phyloP scores from a whole-genome alignment of 805 yeast genomes.

The Metschnikowia rubicola region DNA sequence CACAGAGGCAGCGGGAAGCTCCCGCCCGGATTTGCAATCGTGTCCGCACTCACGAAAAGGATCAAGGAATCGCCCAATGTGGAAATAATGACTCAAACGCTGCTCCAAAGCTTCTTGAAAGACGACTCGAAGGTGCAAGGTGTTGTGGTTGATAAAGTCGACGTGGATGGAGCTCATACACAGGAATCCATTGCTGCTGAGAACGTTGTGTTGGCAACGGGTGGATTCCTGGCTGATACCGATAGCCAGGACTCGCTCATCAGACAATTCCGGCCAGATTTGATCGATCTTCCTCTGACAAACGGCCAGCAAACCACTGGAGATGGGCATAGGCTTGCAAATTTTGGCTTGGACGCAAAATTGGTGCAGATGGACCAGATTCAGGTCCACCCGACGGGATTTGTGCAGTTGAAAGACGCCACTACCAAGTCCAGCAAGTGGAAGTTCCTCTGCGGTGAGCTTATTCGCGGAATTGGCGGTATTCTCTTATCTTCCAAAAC shows the following conservation, averaged over 20 bases:
- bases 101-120: constrained; percentile 21
- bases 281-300: constrained; percentile 48
- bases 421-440: constrained; percentile 37
- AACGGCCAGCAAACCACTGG: constrained; percentile 57
- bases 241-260: constrained; percentile 33
- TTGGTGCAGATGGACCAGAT: constrained; percentile 56
- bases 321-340: constrained; percentile 54
- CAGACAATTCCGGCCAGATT: constrained; percentile 44
- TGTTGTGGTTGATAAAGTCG: constrained; percentile 29
- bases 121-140: constrained; percentile 36
- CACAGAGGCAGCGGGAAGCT: constrained; percentile 40
- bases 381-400: constrained; percentile 64
- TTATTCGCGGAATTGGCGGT: constrained; percentile 59
- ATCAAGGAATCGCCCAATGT: constrained; percentile 30
- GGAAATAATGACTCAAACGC: constrained; percentile 15
- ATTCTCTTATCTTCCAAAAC: constrained; percentile 42
- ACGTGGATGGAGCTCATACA: constrained; percentile 9
- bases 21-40: constrained; percentile 61
- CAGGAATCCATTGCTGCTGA: constrained; percentile 5
- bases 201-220: constrained; percentile 51
- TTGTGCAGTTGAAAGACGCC: constrained; percentile 37
- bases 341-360: constrained; percentile 41
- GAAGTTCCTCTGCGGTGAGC: constrained; percentile 60
- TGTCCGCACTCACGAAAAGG: constrained; percentile 41
- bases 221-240: constrained; percentile 51